A percentile compares a stretch with the other conserved stretches of the same genome.
phyloP scores from a whole-genome alignment of 1,284 basidiomycete genomes.

The Pseudozyma thailandica region DNA sequence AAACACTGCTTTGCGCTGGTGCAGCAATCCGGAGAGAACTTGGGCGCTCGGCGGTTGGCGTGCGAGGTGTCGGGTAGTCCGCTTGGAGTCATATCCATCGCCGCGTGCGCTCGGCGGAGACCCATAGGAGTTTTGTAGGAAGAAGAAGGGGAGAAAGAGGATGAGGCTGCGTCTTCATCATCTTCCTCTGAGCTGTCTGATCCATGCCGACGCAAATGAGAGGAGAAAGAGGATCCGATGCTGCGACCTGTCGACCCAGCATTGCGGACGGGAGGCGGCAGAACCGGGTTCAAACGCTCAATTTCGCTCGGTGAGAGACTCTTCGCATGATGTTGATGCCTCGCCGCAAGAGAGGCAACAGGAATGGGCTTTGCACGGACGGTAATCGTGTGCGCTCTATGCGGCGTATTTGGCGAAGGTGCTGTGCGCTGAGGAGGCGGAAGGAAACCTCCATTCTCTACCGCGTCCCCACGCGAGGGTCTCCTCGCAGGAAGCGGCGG shows the following conservation, averaged over 20 bases:
- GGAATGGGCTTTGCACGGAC: constrained; percentile 28
- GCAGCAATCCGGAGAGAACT: constrained; percentile 41
- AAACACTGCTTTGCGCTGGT: constrained; percentile 35
- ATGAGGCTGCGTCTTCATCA: constrained; percentile 16
- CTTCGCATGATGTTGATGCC: constrained; percentile 10
- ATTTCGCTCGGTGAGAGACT: constrained; percentile 23
- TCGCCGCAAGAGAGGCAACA: constrained; percentile 10
- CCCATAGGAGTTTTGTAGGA: constrained; percentile 30
- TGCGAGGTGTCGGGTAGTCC: constrained; percentile 47
- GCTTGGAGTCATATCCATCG: constrained; percentile 31
- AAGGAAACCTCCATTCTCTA: constrained; percentile 19
- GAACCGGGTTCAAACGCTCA: constrained; percentile 8
- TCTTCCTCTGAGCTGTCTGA: constrained; percentile 44
- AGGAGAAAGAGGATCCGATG: constrained; percentile 18
- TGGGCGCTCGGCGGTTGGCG: constrained; percentile 48
- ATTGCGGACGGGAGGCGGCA: constrained; percentile 32
- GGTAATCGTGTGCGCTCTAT: constrained; percentile 34
- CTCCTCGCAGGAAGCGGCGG: constrained; percentile 28
- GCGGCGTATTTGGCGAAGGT: constrained; percentile 2
- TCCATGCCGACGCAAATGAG: constrained; percentile 5
- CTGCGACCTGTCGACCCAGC: constrained; percentile 22
- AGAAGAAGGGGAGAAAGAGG: constrained; percentile 24
- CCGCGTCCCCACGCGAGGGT: constrained; percentile 7
- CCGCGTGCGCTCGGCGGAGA: constrained; percentile 22
- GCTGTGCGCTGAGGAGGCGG: constrained; percentile 35